phyloP scores from a whole-genome alignment of 164 flowering plant species.

The Tetrastigma voinierianum region DNA sequence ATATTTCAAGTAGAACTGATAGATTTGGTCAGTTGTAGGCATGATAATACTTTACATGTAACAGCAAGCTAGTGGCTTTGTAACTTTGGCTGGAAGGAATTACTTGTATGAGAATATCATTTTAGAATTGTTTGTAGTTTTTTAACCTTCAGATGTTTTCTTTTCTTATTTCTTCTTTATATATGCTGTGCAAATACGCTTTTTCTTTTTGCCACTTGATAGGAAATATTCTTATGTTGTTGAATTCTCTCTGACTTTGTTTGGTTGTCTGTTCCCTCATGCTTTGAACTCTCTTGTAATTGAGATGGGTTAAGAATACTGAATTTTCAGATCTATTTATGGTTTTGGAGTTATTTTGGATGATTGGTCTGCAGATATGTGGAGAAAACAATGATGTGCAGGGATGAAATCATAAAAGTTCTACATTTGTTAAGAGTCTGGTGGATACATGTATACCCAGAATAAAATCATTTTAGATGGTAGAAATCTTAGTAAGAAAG shows the following conservation, averaged over 20 bases:
- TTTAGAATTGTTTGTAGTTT: not conserved
- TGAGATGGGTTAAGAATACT: not conserved
- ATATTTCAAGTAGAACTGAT: no score
- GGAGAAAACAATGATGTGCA: not conserved
- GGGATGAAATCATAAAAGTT: not conserved
- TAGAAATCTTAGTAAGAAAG: no score
- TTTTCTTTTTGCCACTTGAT: not conserved
- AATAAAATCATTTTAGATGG: not conserved
- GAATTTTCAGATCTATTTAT: not conserved
- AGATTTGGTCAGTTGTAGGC: no score
- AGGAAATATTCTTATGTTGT: not conserved
- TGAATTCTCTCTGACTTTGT: not conserved
- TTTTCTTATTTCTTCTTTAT: not conserved
- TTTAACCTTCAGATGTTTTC: not conserved
- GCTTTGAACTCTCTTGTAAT: not conserved
- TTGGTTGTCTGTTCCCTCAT: not conserved
- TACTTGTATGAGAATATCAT: no score
- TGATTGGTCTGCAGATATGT: not conserved
- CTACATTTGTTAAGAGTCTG: not conserved
- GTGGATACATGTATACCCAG: not conserved
- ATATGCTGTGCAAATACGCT: not conserved
- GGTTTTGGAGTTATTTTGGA: not conserved
- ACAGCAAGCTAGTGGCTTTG: no score
- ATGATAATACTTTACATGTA: no score
- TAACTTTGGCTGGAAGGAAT: no score